Evolutionary conservation across 345 rosid genomes (phyloP), one percentile per base, ranked within the genome.

Genomic region (Sonneratia alba): DNA sequence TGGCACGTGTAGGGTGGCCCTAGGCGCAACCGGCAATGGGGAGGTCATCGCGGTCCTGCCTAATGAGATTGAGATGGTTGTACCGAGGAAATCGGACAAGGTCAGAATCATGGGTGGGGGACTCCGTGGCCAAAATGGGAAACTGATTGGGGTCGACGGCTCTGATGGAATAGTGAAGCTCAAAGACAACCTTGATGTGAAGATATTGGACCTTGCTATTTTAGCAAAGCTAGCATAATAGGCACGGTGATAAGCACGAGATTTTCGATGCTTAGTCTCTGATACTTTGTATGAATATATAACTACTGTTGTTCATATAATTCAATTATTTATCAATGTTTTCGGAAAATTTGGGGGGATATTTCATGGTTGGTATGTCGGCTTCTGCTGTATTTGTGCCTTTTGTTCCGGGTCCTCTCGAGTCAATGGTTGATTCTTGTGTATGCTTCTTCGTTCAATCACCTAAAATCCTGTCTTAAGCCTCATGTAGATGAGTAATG

Each of bases 111-210:
- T 88, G 81, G 95, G 96, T 3, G 97, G 98, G 7, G 78, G 82
- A 1, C 85, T 78, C 38, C 99, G 97, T 0, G 99, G 97, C n/a
- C 81, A 83, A 36, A 88, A 87, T 0, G 98, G 97, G 74, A 94
- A 91, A 80, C 81, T 91, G 70, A 91, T 94, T 7, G 98, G 99
- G 68, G 96, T 94, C 36, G 97, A 91, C 65, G 98, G 93, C 1
- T 82, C 92, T 0, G 97, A 94, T 64, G 95, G 97, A 48, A 94
- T 91, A 70, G 96, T 91, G 40, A 91, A 87, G 82, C 77, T 94
- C 22, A 95, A 92, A 72, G 96, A 86, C 64, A 89, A 87, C 55
- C 88, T 94, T 27, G 98, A 94, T 40, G 97, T 94, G 45, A 90
- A 88, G 91, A 91, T 94, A 79, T 86, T 94, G 76, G 97, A 89